Conservation (phyloP, 441 rosid species). For the Eruca vesicaria region DNA sequence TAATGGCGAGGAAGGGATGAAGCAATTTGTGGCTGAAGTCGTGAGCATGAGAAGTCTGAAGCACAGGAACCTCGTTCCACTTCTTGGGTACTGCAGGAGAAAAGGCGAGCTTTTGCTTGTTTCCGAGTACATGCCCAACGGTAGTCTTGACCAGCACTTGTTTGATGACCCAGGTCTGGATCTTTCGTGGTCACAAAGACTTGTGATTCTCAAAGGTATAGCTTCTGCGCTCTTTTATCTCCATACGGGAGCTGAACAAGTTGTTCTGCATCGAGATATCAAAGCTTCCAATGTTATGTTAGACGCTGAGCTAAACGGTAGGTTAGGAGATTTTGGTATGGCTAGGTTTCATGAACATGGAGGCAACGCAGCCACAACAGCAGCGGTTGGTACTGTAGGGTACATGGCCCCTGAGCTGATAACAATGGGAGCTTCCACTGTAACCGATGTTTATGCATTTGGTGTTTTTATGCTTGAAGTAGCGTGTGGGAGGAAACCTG, state of each 20-base stretch:
- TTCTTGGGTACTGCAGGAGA: slow-evolving; percentile 61
- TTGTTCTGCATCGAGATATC: slow-evolving; percentile 66
- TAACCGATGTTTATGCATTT: slow-evolving; percentile 57
- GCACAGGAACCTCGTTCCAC: slow-evolving; percentile 57
- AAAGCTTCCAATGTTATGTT: slow-evolving; percentile 58
- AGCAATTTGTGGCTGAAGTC: slow-evolving; percentile 60
- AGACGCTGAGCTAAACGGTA: slow-evolving; percentile 48
- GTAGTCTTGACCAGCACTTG: slow-evolving; percentile 53
- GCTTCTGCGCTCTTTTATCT: slow-evolving; percentile 59
- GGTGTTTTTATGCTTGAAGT: slow-evolving; percentile 74
- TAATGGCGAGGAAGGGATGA: slow-evolving; percentile 50
- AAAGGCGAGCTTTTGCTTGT: slow-evolving; percentile 55
- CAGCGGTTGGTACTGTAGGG: slow-evolving; percentile 59
- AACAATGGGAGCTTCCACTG: slow-evolving; percentile 45
- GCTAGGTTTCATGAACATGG: slow-evolving; percentile 60
- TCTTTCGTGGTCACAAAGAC: slow-evolving; percentile 48
- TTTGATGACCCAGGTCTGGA: slow-evolving; percentile 13
- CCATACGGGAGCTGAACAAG: slow-evolving; percentile 66
- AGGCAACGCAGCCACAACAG: slow-evolving; percentile 42
- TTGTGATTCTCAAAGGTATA: slow-evolving; percentile 48
- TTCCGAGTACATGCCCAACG: slow-evolving; percentile 56
- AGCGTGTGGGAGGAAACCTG: slow-evolving; percentile 61
- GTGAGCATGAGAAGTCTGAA: slow-evolving; percentile 51
- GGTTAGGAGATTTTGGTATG: slow-evolving; percentile 71
- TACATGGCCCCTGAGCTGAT: slow-evolving; percentile 62